Evolutionary conservation across 192 early-diverging fungal genomes (phyloP).

Genomic region (Backusella sp.): DNA sequence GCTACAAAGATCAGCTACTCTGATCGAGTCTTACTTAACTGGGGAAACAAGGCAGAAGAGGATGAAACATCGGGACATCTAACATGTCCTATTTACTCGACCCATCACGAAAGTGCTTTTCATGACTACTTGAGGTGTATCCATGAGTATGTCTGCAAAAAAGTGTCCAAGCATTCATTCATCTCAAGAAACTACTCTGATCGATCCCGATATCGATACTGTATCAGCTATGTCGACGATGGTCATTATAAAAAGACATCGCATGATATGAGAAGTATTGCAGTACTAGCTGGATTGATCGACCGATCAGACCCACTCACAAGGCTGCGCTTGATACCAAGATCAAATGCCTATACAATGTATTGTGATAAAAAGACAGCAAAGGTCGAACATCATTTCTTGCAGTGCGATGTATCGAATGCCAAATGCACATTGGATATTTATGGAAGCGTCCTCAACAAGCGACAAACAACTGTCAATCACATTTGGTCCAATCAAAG

Average conservation of each 20-base stretch:
- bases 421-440: neutral
- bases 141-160: neutral
- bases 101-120: neutral
- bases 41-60: neutral
- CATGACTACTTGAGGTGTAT: neutral
- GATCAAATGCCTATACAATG: constrained; percentile 41
- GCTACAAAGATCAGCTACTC: neutral
- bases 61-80: neutral
- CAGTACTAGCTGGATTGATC: constrained; percentile 40
- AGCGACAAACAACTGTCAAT: neutral
- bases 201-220: neutral
- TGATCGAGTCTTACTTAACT: neutral
- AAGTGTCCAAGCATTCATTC: neutral
- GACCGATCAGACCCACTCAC: constrained; percentile 31
- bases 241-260: neutral
- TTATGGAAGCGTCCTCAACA: neutral
- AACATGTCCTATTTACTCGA: neutral
- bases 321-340: constrained; percentile 40
- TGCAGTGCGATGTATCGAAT: neutral
- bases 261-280: neutral
- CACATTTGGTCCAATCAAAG: constrained; percentile 3
- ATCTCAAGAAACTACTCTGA: neutral
- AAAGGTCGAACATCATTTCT: neutral
- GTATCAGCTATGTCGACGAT: neutral
- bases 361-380: constrained; percentile 37